A percentile compares a stretch with the other conserved stretches of the same genome.
phyloP scores from a whole-genome alignment of 805 yeast species.

The Sugiyamaella americana region DNA sequence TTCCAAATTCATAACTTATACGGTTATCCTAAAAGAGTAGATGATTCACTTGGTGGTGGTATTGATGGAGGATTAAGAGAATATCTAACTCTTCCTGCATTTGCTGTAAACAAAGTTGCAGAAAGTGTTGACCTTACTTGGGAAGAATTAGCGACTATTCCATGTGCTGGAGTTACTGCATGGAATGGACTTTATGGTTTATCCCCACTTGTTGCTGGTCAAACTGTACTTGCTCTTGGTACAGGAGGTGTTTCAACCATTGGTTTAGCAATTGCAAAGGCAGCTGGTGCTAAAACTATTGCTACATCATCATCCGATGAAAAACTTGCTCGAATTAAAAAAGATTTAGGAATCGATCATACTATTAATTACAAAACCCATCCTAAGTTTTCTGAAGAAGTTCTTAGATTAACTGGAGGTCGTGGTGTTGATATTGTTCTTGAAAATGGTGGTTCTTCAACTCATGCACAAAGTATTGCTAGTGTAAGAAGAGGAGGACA shows the following conservation, averaged over 20 bases:
- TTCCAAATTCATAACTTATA: constrained; percentile 1
- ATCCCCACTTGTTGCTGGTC: constrained; percentile 8
- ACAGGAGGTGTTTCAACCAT: constrained; percentile 14
- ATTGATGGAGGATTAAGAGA: constrained; percentile 12
- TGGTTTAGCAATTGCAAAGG: constrained; percentile 12
- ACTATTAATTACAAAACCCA: constrained; percentile 9
- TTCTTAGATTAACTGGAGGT: constrained; percentile 7
- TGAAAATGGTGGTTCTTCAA: constrained; percentile 14
- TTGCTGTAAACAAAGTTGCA: constrained; percentile 6
- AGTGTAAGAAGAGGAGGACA: constrained; percentile 6
- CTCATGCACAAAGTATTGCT: constrained; percentile 7
- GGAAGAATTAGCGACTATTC: constrained; percentile 10
- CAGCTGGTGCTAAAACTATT: constrained; percentile 12
- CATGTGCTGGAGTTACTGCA: constrained; percentile 12
- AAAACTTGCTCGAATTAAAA: constrained; percentile 7
- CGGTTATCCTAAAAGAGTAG: background rate
- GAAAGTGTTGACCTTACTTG: constrained; percentile 9
- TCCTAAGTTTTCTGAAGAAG: constrained; percentile 11
- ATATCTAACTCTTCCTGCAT: constrained; percentile 5
- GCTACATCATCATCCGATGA: constrained; percentile 13
- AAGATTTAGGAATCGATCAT: constrained; percentile 7
- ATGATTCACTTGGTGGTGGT: constrained; percentile 7
- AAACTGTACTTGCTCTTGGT: constrained; percentile 11
- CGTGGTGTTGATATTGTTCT: constrained; percentile 12
- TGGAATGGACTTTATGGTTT: constrained; percentile 13